Evolutionary conservation across 139 green algal species (phyloP).

Genomic region (Coelastrella sp.): DNA sequence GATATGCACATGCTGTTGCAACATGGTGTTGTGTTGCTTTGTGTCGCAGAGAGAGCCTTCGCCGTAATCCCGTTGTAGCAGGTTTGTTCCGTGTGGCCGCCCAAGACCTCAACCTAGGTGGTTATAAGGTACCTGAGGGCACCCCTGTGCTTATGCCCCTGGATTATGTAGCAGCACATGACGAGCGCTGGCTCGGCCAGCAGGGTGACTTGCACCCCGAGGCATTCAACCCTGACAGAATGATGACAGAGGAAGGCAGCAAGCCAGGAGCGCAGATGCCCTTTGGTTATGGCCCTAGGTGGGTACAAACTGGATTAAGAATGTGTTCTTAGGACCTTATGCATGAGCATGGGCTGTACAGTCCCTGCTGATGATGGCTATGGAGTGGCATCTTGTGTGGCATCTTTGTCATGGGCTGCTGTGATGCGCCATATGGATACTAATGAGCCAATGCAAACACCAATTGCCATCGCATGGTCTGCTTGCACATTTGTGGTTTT

Average conservation of each 20-base stretch:
- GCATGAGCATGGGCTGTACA: no score
- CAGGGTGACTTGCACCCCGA: not conserved
- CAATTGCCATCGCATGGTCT: no score
- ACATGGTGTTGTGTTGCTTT: not conserved
- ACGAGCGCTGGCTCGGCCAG: not conserved
- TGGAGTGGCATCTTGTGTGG: no score
- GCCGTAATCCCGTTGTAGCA: slow-evolving; percentile 23
- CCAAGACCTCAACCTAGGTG: slow-evolving; percentile 40
- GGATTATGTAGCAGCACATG: not conserved
- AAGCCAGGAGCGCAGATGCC: slow-evolving; percentile 45
- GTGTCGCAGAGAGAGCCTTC: not conserved
- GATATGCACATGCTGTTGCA: not conserved
- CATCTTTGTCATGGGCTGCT: no score
- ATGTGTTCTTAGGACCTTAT: no score
- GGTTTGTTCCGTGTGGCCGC: slow-evolving; percentile 24
- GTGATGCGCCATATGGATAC: no score
- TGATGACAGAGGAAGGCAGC: slow-evolving; percentile 22
- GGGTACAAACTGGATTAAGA: not conserved
- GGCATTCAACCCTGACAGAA: slow-evolving; percentile 38
- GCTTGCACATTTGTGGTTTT: no score
- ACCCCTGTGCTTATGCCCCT: not conserved
- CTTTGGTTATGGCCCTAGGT: slow-evolving; percentile 40
- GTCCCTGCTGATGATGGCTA: no score
- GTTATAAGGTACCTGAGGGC: slow-evolving; percentile 29
- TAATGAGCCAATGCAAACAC: no score